Conservation (phyloP, 441 rosid species). For the Gossypium lobatum region DNA sequence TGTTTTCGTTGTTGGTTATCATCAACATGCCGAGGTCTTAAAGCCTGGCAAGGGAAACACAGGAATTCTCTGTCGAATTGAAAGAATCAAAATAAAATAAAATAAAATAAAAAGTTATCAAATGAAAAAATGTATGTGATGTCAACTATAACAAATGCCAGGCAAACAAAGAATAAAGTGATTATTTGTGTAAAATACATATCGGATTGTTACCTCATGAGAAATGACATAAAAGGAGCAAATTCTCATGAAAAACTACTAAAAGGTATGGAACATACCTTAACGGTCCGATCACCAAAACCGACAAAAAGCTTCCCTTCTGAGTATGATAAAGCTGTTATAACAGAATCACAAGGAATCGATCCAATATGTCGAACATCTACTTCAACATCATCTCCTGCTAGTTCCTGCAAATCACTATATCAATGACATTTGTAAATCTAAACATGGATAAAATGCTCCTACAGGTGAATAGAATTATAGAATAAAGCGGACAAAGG, state of each 20-base stretch:
- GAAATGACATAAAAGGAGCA: not conserved
- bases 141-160: not conserved
- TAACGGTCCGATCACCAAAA: slow-evolving; percentile 53
- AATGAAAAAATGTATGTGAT: not conserved
- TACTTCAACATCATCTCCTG: slow-evolving; percentile 55
- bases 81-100: not conserved
- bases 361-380: slow-evolving; percentile 55
- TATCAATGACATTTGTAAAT: not conserved
- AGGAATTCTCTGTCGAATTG: not conserved
- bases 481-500: not conserved
- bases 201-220: not conserved
- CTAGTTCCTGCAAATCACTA: slow-evolving; percentile 49
- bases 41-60: not conserved
- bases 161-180: not conserved
- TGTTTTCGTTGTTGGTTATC: not conserved
- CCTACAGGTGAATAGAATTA: slow-evolving; percentile 1
- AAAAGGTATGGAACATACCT: slow-evolving; percentile 33
- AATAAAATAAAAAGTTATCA: not conserved
- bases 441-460: not conserved
- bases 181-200: slow-evolving; percentile 2
- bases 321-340: slow-evolving; percentile 57
- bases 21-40: not conserved
- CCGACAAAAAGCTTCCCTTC: slow-evolving; percentile 85
- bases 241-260: not conserved
- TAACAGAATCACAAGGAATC: slow-evolving; percentile 50